These are phyloP conservation scores for Helianthus annuus DNA, from an alignment of 129 eudicot species.

Conservation along the genomic window HanXRQr2.0-SUNRISE NC_035444.2:64573669-64574168, in stretches of 20 bases:
- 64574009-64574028: slow-evolving; percentile 79
- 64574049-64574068: slow-evolving; percentile 93
- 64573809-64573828: slow-evolving; percentile 78
- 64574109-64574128: slow-evolving; percentile 55
- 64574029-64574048: slow-evolving; percentile 64
- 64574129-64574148: slow-evolving; percentile 80
- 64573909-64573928: slow-evolving; percentile 44
- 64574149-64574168: slow-evolving; percentile 85
- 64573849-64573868: slow-evolving; percentile 54
- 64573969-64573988: slow-evolving; percentile 63
- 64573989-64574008: slow-evolving; percentile 87
- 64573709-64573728: too few relatives aligned
- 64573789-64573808: slow-evolving; percentile 80
- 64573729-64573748: neutral
- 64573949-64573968: neutral
- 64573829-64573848: slow-evolving; percentile 91
- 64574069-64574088: slow-evolving; percentile 75
- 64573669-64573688: too few relatives aligned
- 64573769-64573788: slow-evolving; percentile 48
- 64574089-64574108: slow-evolving; percentile 48
- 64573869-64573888: slow-evolving; percentile 76
- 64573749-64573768: slow-evolving; percentile 49
- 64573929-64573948: neutral
- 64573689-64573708: too few relatives aligned
- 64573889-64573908: slow-evolving; percentile 98